These are phyloP conservation scores for Dioscorea zingiberensis DNA, from an alignment of 106 monocot species.

Conservation along the genomic window DNA sequence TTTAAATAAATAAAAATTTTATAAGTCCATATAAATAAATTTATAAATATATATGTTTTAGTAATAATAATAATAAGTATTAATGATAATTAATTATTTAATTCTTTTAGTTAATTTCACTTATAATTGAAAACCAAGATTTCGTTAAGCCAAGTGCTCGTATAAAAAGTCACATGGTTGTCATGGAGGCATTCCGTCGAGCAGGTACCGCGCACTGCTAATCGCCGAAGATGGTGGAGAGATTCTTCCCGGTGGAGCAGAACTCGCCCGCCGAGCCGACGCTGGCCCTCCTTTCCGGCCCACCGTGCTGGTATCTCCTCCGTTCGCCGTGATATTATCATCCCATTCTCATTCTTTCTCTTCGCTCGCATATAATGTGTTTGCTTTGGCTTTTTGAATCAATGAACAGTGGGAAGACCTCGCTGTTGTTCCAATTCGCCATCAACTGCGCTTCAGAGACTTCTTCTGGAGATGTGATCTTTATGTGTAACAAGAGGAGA, in stretches of 20 bases:
- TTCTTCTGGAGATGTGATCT: conserved; percentile 40
- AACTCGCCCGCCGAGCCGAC: background rate
- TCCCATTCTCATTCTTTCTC: too few relatives aligned
- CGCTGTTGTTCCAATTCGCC: conserved; percentile 90
- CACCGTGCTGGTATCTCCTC: conserved; percentile 43
- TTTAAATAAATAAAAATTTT: too few relatives aligned
- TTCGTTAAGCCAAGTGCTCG: too few relatives aligned
- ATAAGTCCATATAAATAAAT: too few relatives aligned
- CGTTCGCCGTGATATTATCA: too few relatives aligned
- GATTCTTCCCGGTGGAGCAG: conserved; percentile 25
- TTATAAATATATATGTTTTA: too few relatives aligned
- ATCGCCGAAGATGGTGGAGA: conserved; percentile 18
- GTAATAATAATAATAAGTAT: too few relatives aligned
- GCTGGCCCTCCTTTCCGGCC: conserved; percentile 64
- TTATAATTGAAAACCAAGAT: too few relatives aligned
- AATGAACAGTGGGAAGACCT: conserved; percentile 78
- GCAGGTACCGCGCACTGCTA: background rate
- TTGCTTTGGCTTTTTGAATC: background rate
- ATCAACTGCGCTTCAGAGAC: conserved; percentile 59
- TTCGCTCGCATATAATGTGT: background rate
- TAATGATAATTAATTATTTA: too few relatives aligned
- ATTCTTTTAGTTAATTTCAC: too few relatives aligned
- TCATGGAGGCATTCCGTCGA: conserved; percentile 17
- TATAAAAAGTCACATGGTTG: too few relatives aligned
- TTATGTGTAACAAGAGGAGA: conserved; percentile 74